These are phyloP conservation scores for Asterionellopsis glacialis DNA, from an alignment of 108 stramenopile species.

Conservation along the genomic window DNA sequence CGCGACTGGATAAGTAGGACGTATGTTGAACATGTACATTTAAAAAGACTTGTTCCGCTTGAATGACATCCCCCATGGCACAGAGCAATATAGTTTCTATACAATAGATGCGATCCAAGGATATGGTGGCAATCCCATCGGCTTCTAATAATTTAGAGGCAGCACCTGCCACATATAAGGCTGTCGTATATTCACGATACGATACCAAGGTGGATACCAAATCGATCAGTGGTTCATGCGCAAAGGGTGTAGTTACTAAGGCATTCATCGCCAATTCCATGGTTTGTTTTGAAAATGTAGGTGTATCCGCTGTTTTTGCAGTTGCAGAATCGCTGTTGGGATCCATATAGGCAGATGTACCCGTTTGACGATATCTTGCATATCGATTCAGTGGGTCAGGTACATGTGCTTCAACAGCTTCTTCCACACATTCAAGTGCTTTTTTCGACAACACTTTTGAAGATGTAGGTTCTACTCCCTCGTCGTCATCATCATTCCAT, in stretches of 20 bases:
- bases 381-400: conserved; percentile 78
- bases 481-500: conserved; percentile 22
- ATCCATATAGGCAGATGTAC: conserved; percentile 51
- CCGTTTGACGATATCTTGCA: conserved; percentile 71
- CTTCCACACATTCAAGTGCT: conserved; percentile 62
- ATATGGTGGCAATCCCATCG: conserved; percentile 68
- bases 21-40: conserved; percentile 79
- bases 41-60: conserved; percentile 72
- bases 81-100: conserved; percentile 66
- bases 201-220: conserved; percentile 39
- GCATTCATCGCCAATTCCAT: conserved; percentile 52
- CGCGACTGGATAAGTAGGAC: conserved; percentile 63
- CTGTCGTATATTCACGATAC: conserved; percentile 60
- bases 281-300: conserved; percentile 13
- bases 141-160: conserved; percentile 50
- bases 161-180: conserved; percentile 81
- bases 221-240: conserved; percentile 69
- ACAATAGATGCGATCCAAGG: conserved; percentile 58
- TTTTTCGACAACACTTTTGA: conserved; percentile 21
- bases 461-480: background rate
- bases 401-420: conserved; percentile 68
- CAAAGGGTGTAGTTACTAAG: conserved; percentile 57
- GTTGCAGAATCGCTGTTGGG: conserved; percentile 34
- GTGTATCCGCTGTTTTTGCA: conserved; percentile 3
- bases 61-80: conserved; percentile 81